Evolutionary conservation across 2,329 filamentous ascomycete genomes (phyloP).

Genomic region (Fonsecaea multimorphosa): DNA sequence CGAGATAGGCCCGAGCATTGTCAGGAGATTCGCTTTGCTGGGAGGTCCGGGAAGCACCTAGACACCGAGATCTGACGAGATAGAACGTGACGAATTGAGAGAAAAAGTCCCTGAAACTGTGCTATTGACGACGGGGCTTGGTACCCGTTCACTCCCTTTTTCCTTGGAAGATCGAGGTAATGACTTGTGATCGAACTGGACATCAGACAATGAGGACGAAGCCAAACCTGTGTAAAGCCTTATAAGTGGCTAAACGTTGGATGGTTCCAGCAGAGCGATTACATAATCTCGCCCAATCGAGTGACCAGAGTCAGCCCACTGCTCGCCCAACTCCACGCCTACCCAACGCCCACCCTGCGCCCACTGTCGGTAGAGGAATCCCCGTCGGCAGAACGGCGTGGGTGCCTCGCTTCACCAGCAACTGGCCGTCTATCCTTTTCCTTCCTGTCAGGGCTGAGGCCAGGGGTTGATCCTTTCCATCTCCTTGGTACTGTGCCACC

Average conservation of each 20-base stretch:
- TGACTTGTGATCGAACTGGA: background rate
- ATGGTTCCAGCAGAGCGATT: background rate
- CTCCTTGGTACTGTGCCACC: background rate
- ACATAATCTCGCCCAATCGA: background rate
- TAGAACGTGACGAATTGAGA: conserved; percentile 1
- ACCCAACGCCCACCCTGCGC: too few relatives aligned
- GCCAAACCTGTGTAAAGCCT: background rate
- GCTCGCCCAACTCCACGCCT: too few relatives aligned
- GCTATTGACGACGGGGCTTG: too few relatives aligned
- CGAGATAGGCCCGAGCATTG: conserved; percentile 94
- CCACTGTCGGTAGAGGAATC: too few relatives aligned
- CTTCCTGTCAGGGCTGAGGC: background rate
- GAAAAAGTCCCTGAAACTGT: too few relatives aligned
- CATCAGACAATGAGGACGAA: background rate
- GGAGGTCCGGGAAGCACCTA: conserved; percentile 77
- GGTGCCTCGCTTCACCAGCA: background rate
- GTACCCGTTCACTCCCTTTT: too few relatives aligned
- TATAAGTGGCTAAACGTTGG: background rate
- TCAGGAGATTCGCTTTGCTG: conserved; percentile 88
- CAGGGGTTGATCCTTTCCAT: background rate
- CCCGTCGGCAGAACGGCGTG: too few relatives aligned
- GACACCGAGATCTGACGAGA: conserved; percentile 14
- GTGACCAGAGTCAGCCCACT: background rate
- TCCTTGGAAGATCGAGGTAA: background rate
- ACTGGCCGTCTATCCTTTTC: background rate